Evolutionary conservation across 2,329 filamentous ascomycete species (phyloP).

Genomic region (Uncinocarpus reesii): DNA sequence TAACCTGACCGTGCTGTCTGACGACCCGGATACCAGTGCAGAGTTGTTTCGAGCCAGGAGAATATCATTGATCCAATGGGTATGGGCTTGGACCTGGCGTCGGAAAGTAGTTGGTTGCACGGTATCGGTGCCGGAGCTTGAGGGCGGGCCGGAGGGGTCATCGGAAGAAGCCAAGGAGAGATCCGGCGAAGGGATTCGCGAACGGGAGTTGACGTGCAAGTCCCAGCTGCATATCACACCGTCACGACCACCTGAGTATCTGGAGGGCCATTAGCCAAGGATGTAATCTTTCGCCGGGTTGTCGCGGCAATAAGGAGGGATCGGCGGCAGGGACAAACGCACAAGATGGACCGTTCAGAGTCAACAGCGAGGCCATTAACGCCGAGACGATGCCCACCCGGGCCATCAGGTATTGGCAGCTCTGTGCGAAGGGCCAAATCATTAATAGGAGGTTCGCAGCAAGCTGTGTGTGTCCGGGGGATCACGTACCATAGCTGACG

Average conservation of each 20-base stretch:
- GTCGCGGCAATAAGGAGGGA: conserved; percentile 10
- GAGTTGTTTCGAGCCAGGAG: conserved; percentile 66
- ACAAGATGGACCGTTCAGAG: conserved; percentile 73
- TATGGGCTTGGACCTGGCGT: conserved; percentile 67
- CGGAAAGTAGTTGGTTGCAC: conserved; percentile 44
- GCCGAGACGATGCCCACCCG: conserved; percentile 80
- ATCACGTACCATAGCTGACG: conserved; percentile 57
- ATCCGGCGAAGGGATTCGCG: conserved; percentile 17
- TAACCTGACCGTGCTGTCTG: conserved; percentile 85
- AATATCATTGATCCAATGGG: conserved; percentile 94
- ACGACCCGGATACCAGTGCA: conserved; percentile 77
- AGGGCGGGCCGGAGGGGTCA: conserved; percentile 7
- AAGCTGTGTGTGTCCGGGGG: no score
- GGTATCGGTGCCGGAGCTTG: conserved; percentile 10
- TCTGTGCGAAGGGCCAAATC: conserved; percentile 8
- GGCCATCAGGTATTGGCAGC: conserved; percentile 60
- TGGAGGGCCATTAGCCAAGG: conserved; percentile 34
- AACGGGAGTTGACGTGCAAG: conserved; percentile 58
- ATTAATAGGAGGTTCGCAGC: background rate
- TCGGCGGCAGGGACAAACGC: conserved; percentile 18
- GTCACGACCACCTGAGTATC: conserved; percentile 91
- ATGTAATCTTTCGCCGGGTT: background rate
- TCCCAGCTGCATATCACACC: conserved; percentile 96
- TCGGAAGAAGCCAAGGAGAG: conserved; percentile 23
- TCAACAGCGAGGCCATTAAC: conserved; percentile 93